Evolutionary conservation across 257 asterid species (phyloP).

Genomic region (Nicotiana knightiana): DNA sequence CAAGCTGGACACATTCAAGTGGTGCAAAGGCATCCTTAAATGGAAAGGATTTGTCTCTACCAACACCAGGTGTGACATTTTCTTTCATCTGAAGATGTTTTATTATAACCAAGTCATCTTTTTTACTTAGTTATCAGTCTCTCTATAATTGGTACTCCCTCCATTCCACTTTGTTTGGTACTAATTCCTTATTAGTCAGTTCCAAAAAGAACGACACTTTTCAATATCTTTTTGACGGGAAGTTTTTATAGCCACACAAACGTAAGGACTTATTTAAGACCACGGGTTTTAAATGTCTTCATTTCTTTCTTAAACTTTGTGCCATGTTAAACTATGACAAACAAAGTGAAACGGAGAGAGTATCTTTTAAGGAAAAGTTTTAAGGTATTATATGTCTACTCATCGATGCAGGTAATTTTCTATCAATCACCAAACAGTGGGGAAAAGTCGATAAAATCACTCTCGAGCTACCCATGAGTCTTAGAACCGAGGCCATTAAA

Average conservation of each 20-base stretch:
- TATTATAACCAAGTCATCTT: not conserved
- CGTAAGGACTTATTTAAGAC: no score
- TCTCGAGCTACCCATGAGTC: conserved; percentile 54
- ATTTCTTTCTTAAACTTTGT: no score
- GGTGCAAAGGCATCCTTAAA: conserved; percentile 49
- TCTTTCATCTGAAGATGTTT: not conserved
- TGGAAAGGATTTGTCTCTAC: conserved; percentile 30
- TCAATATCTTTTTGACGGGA: no score
- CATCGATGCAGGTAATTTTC: conserved; percentile 52
- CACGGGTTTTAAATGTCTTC: no score
- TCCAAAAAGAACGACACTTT: no score
- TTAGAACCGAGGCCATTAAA: conserved; percentile 71
- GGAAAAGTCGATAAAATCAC: conserved; percentile 50
- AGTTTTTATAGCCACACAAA: no score
- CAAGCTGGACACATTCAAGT: conserved; percentile 49
- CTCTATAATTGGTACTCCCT: not conserved
- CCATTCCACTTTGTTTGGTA: no score
- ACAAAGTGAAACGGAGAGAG: no score
- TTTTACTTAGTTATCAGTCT: not conserved
- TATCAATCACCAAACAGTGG: conserved; percentile 52
- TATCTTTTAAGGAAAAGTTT: not conserved
- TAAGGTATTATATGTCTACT: not conserved
- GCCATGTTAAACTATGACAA: no score
- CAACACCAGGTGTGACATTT: conserved; percentile 41
- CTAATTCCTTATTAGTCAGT: no score